Evolutionary conservation across 257 asterid genomes (phyloP), one percentile per base, ranked within the genome.

Genomic region (Ballota nigra): DNA sequence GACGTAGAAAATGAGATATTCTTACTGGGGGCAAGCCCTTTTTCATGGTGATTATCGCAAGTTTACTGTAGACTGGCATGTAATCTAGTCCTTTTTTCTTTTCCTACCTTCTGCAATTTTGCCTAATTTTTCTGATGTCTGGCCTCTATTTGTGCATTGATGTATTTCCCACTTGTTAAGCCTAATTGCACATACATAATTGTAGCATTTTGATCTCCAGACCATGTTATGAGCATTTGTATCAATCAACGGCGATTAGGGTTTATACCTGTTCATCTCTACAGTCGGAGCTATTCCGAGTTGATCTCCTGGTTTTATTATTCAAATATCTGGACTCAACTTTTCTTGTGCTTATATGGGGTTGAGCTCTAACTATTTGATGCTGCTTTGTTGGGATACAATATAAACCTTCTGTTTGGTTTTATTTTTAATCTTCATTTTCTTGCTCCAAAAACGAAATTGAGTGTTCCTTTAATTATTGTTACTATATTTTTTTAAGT

Each of bases 1-100:
- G 96, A 95, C 31, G 84, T 86, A 22, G 99, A 95, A 74, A 92
- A 95, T 56, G 96, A 95, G 57, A 81, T 89, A 68, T 95, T 95
- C 92, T 70, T 95, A 75, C 33, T 85, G 83, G 98, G 98, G 74
- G 98, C 87, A 64, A 89, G 94, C 81, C 97, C 96, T 15, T 92
- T 95, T 71, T 84, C 97, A 1, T 95, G 99, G 98, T 95, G 88
- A 89, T 78, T 43, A 70, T 68, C 61, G 43, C 83, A 41, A 26
- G 36, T 36, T 40, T 28, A 41, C 5, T 79, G 71, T 69, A 76
- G n/a, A 68, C 81, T 52, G 64, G 49, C 68, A 59, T 80, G 85
- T 83, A 76, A 75, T 75, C 62, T 77, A 72, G 76, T 55, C 47
- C 19, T 70, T 51, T 52, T 56, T 18, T 38, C 13, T 20, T 53